Conservation (phyloP, 1,284 basidiomycete species). For the Cutaneotrichosporon dermatis region DNA sequence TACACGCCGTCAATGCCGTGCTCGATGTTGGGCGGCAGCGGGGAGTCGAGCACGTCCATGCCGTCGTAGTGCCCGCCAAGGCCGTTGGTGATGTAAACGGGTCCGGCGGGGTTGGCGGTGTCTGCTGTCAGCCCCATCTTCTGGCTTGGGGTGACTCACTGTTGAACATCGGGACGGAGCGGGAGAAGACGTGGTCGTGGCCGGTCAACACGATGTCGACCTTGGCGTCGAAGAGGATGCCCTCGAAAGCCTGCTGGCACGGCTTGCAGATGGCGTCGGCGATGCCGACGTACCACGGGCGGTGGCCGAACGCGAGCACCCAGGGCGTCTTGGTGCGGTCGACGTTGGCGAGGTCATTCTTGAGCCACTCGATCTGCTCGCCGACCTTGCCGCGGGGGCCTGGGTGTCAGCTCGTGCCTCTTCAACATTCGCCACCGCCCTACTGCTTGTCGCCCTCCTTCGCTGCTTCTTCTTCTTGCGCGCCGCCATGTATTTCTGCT, state of each 20-base stretch:
- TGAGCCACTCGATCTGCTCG: slow-evolving; percentile 31
- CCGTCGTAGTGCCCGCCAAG: slow-evolving; percentile 42
- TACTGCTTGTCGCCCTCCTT: no score
- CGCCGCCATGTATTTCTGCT: no score
- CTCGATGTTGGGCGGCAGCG: slow-evolving; percentile 25
- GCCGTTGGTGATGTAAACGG: slow-evolving; percentile 40
- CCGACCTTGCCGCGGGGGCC: slow-evolving; percentile 15
- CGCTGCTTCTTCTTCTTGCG: no score
- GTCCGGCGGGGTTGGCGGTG: slow-evolving; percentile 29
- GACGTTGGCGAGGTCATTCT: slow-evolving; percentile 39
- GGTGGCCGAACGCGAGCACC: slow-evolving; percentile 44
- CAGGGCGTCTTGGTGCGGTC: slow-evolving; percentile 46
- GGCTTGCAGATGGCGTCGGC: slow-evolving; percentile 19
- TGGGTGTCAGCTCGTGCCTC: no score
- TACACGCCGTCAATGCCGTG: slow-evolving; percentile 30
- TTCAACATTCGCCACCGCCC: no score
- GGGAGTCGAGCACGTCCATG: slow-evolving; percentile 26
- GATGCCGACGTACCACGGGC: slow-evolving; percentile 30
- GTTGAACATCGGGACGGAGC: slow-evolving; percentile 38
- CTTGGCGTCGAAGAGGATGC: slow-evolving; percentile 38
- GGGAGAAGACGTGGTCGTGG: slow-evolving; percentile 44
- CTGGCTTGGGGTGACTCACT: slow-evolving; percentile 10
- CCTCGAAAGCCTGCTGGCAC: slow-evolving; percentile 44
- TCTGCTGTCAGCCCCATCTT: slow-evolving; percentile 7
- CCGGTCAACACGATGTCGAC: slow-evolving; percentile 43